Evolutionary conservation across 2,329 filamentous ascomycete species (phyloP), one percentile per base, ranked within the genome.

Genomic region (Truncatella angustata): DNA sequence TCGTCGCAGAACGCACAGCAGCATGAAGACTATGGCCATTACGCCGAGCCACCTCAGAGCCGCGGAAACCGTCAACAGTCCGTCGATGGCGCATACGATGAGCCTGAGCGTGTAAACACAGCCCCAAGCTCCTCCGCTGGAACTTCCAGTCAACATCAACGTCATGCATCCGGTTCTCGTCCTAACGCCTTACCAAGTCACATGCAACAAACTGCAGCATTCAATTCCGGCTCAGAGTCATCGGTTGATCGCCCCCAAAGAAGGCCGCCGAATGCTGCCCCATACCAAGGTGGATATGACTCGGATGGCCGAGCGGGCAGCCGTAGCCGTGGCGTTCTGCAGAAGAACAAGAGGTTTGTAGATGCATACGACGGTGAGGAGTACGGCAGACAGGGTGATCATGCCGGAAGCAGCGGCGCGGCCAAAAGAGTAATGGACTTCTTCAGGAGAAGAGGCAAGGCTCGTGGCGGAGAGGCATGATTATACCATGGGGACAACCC

Each of bases 381-480:
- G 46, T 80, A 79, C 56, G 77, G 74, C 42, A 78, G 74, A 57
- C 68, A 69, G 32, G 77, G 78, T 49, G 82, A 86, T 49, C 86
- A 91, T 63, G 86, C 86, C 28, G 93, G 93, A 40, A 95, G 89
- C 69, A 93, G 86, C 58, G 90, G 90, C 52, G 89, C 91, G 3
- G 91, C 92, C 12, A 87, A 92, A 68, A 86, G 91, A 66, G 94
- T 99, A 35, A 97, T 99, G 92, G 93, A 99, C 73, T 96, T 97
- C 71, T 99, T 99, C 77, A 82, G 94, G 62, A 82, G 92, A 68
- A 83, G 92, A 67, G 90, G 89, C 51, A 91, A 87, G 73, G 90
- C 86, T 60, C 79, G 88, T 64, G 82, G 79, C 51, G 79, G 79
- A 34, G 80, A 84, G 55, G 72, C 60, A 45, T 65, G 55, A 57